Evolutionary conservation across 371 early-diverging fungal species (phyloP).

Genomic region (Mortierella sp.): DNA sequence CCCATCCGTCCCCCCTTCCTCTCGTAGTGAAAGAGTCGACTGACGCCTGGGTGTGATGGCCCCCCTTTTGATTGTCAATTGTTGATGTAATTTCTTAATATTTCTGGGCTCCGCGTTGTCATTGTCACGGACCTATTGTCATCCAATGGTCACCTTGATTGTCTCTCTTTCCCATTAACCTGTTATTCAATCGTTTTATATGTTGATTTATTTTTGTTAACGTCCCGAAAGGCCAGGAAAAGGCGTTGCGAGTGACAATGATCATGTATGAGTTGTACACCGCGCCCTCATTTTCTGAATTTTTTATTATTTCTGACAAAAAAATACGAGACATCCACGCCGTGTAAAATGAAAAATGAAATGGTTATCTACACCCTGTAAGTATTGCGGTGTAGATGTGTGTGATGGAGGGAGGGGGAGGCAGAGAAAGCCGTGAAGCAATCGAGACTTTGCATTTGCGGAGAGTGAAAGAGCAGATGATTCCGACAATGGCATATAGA

Average conservation of each 20-base stretch:
- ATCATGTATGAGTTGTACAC: not conserved
- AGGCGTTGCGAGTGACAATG: no score
- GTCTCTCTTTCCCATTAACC: no score
- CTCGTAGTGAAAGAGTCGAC: not conserved
- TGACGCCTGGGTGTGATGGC: not conserved
- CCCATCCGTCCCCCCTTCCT: not conserved
- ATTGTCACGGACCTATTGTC: no score
- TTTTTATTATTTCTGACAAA: no score
- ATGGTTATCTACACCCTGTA: no score
- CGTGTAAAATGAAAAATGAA: no score
- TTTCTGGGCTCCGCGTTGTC: not conserved
- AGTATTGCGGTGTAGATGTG: no score
- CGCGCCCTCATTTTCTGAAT: no score
- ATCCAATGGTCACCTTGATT: not conserved
- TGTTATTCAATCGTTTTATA: not conserved
- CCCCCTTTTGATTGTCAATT: not conserved
- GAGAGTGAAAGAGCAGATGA: not conserved
- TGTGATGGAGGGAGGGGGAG: not conserved
- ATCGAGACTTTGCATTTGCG: not conserved
- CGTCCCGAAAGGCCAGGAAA: not conserved
- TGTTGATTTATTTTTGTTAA: not conserved
- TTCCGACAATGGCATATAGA: not conserved
- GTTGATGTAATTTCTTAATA: not conserved
- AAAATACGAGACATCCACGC: no score
- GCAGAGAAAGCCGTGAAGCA: not conserved